Conservation (phyloP, 2,329 filamentous ascomycete species). For the Triangularia setosa region DNA sequence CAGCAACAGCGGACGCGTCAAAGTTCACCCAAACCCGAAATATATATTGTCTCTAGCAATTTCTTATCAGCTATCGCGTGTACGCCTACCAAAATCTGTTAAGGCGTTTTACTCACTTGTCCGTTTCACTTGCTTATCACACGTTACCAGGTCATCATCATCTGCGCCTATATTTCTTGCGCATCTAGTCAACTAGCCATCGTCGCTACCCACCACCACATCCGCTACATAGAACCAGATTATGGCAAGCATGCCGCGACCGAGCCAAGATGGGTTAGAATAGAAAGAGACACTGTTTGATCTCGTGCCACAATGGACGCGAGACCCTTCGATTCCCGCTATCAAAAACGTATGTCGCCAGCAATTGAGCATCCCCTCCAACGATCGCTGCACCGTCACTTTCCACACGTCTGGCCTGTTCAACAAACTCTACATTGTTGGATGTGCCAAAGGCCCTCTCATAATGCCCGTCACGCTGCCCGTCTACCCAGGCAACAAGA, state of each 20-base stretch:
- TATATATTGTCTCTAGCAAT: too few species aligned
- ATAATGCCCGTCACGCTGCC: slow-evolving; percentile 37
- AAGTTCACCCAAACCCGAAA: too few species aligned
- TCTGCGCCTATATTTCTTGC: too few species aligned
- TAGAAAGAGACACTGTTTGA: background rate
- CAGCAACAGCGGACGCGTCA: too few species aligned
- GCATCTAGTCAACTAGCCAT: too few species aligned
- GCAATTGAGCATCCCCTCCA: slow-evolving; percentile 1
- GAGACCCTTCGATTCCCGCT: slow-evolving; percentile 3
- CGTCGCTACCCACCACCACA: too few species aligned
- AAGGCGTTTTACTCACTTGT: too few species aligned
- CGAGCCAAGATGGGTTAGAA: background rate
- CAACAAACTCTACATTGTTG: slow-evolving; percentile 12
- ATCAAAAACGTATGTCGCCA: slow-evolving; percentile 11
- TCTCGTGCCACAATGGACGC: slow-evolving; percentile 4
- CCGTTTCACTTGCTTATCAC: too few species aligned
- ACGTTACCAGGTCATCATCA: too few species aligned
- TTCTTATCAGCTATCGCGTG: too few species aligned
- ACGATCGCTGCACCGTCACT: slow-evolving; percentile 3
- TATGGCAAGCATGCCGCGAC: background rate
- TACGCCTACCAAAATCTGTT: too few species aligned
- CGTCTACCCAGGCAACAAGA: slow-evolving; percentile 35
- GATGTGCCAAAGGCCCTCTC: slow-evolving; percentile 1
- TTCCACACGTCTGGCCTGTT: slow-evolving; percentile 8
- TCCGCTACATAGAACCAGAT: too few species aligned